Evolutionary conservation across 1,139 yeast genomes (phyloP).

Genomic region (Geotrichum europaeum): DNA sequence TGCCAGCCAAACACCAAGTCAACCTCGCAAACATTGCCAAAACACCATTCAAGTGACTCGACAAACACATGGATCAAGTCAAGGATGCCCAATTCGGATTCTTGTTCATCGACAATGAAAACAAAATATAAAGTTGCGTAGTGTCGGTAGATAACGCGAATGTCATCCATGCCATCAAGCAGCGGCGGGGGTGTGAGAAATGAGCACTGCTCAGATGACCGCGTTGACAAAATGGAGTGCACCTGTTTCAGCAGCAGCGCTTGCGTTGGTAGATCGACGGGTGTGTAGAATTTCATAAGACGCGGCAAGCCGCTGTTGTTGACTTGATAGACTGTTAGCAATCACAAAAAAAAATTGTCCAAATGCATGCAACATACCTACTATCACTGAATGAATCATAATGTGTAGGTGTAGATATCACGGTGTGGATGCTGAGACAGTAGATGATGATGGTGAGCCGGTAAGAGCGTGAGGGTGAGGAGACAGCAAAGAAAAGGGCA

Average conservation of each 20-base stretch:
- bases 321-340: constrained; percentile 39
- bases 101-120: constrained; percentile 92
- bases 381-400: constrained; percentile 87
- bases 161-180: constrained; percentile 45
- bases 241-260: constrained; percentile 68
- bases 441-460: neutral
- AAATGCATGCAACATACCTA: constrained; percentile 51
- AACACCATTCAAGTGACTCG: constrained; percentile 87
- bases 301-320: constrained; percentile 93
- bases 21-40: constrained; percentile 88
- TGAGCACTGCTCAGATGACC: constrained; percentile 71
- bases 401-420: neutral
- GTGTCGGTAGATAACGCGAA: constrained; percentile 86
- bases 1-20: constrained; percentile 98
- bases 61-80: constrained; percentile 96
- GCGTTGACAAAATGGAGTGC: constrained; percentile 57
- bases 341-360: constrained; percentile 8
- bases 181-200: constrained; percentile 76
- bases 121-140: constrained; percentile 94
- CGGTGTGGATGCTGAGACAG: neutral
- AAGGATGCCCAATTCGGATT: constrained; percentile 85
- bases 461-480: neutral
- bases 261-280: constrained; percentile 75
- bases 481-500: neutral
- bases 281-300: constrained; percentile 84